Conservation (phyloP, 225 moss, liverwort and hornwort species). For the Pseudoscleropodium purum region DNA sequence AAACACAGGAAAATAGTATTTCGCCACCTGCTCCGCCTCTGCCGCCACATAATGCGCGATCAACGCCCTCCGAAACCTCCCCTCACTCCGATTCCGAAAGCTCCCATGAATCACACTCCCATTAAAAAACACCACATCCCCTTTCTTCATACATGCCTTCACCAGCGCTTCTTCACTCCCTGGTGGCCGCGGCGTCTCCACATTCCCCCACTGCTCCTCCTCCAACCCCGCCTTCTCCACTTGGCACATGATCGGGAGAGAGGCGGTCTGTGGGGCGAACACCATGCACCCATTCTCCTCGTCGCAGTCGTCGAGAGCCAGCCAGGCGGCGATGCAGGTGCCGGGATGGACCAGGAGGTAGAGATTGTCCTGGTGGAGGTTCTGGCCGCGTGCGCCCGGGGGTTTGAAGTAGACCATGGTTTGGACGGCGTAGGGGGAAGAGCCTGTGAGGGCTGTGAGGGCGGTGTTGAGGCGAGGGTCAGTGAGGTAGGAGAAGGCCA, state of each 20-base stretch:
- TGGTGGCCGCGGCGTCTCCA: slow-evolving; percentile 24
- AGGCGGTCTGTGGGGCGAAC: slow-evolving; percentile 5
- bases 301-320: slow-evolving; percentile 34
- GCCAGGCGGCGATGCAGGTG: slow-evolving; percentile 37
- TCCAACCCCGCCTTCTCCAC: not conserved
- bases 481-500: slow-evolving; percentile 17
- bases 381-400: slow-evolving; percentile 29
- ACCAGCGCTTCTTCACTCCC: not conserved
- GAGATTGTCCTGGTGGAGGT: slow-evolving; percentile 37
- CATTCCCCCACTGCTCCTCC: slow-evolving; percentile 1
- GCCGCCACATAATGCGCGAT: slow-evolving; percentile 28
- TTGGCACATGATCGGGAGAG: slow-evolving; percentile 22
- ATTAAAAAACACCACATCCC: slow-evolving; percentile 25
- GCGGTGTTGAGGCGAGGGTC: slow-evolving; percentile 5
- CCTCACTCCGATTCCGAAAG: slow-evolving; percentile 6
- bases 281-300: slow-evolving; percentile 37
- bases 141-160: slow-evolving; percentile 5
- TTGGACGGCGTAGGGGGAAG: slow-evolving; percentile 22
- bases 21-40: slow-evolving; percentile 20
- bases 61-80: slow-evolving; percentile 16
- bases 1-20: slow-evolving; percentile 31
- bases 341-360: slow-evolving; percentile 25
- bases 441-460: not conserved
- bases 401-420: slow-evolving; percentile 51
- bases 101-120: slow-evolving; percentile 33